Evolutionary conservation across 2,329 filamentous ascomycete genomes (phyloP).

Genomic region (Diplodia mutila): DNA sequence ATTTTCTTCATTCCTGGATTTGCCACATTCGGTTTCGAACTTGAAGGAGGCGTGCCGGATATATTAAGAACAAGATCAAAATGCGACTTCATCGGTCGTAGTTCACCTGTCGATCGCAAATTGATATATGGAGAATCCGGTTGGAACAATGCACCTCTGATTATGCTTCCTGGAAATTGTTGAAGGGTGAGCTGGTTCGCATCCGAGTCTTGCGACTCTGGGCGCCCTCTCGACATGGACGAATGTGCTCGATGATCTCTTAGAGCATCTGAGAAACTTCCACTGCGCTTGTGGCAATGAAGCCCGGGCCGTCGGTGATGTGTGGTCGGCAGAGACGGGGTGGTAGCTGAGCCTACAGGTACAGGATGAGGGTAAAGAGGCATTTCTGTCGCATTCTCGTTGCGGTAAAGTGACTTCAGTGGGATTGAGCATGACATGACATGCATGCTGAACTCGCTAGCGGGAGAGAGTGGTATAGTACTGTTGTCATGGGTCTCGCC

Average conservation of each 20-base stretch:
- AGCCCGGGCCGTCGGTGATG: conserved; percentile 39
- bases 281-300: conserved; percentile 74
- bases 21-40: conserved; percentile 51
- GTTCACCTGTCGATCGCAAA: conserved; percentile 36
- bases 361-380: conserved; percentile 45
- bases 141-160: conserved; percentile 82
- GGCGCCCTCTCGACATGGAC: not conserved
- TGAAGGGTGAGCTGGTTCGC: conserved; percentile 41
- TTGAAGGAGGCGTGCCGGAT: conserved; percentile 31
- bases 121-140: conserved; percentile 83
- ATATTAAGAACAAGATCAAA: conserved; percentile 37
- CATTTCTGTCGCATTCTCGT: conserved; percentile 44
- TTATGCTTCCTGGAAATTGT: conserved; percentile 75
- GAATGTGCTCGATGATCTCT: conserved; percentile 61
- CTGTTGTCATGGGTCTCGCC: conserved; percentile 33
- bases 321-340: conserved; percentile 4
- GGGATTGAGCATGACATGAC: conserved; percentile 63
- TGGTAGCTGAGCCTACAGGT: conserved; percentile 26
- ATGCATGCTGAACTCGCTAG: conserved; percentile 58
- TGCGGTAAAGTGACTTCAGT: conserved; percentile 44
- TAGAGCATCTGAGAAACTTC: conserved; percentile 83
- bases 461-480: conserved; percentile 48
- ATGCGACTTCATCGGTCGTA: conserved; percentile 38
- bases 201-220: conserved; percentile 1
- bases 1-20: conserved; percentile 80